Evolutionary conservation across 2,329 filamentous ascomycete genomes (phyloP), one percentile per base, ranked within the genome.

Genomic region (Tricladium varicosporioides): DNA sequence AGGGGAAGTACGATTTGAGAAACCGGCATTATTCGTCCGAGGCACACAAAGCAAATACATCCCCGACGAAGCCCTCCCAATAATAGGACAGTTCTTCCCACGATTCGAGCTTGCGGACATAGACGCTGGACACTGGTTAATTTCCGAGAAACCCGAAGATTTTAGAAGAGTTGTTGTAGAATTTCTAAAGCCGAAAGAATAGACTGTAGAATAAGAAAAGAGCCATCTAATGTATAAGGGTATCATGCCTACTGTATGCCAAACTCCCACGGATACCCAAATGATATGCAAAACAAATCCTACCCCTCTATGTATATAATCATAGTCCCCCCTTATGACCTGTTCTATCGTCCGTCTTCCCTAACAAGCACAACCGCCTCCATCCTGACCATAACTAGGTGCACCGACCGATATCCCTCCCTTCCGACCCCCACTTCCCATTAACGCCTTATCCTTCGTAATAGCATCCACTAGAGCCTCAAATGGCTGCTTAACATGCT

Each of bases 71-170:
- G 81, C 85, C 52, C 73, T 95, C 48, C 89, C 90, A n/a, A 75
- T 88, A 15, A 87, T 94, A 64, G 89, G 90, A 2, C 80, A 84
- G 61, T 94, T 95, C 74, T 96, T 96, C 69, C 91, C 91, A 10
- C 78, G 79, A 19, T 96, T 94, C 68, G 76, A 83, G 69, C 68
- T 94, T 31, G 83, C 79, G 49, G 88, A 93, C 73, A 76, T 96
- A 32, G 86, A 94, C 40, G 82, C 86, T 8, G 91, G 91, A 0
- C 91, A 96, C 72, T 96, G 91, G 91, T 77, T 96, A 5, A 92
- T 93, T 60, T 91, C 89, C n/a, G 91, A 96, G 76, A 87, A 91
- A 65, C 91, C 91, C 0, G 85, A 91, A 68, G 85, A 79, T 9
- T 96, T 96, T 63, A 83, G 86, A 69, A 76, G 82, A 78, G 85